Evolutionary conservation across 148 eudicot species (phyloP), one percentile per base, ranked within the genome.

Genomic region (Rhododendron griersonianum): DNA sequence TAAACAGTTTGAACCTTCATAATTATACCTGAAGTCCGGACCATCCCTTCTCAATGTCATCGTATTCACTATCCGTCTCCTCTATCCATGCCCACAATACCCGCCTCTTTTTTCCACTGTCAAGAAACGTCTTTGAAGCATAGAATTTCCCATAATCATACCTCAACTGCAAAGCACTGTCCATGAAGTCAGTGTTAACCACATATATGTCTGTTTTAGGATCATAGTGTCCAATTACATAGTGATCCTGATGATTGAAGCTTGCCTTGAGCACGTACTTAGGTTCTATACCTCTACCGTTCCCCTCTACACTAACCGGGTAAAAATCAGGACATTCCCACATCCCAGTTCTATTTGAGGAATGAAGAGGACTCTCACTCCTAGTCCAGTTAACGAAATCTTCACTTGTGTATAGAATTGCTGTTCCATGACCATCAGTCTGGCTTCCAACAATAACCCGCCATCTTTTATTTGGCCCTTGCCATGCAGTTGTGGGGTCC

Each of bases 401-500:
- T 48, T 59, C 67, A 75, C 95, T 92, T 7, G 25, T 33, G 25
- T 88, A 88, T 14, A 88, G 25, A 76, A 85, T 50, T 47, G 89
- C 89, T 25, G 37, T 61, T 63, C 89, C 89, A 10, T 65, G 39
- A 4, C 78, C 47, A 75, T 82, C 74, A 11, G 61, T 85, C 83
- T 81, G 47, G 85, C 89, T 81, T 47, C 89, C 89, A 77, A 88
- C 37, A 19, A 88, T 50, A 11, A 85, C 69, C 30, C 89, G 77
- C 89, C 89, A 87, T 78, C 44, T 79, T 11, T 76, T 82, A n/a
- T 87, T 86, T 2, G 81, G 35, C 11, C 85, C 87, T 14, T 4
- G 55, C 93, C 93, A 92, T 1, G 93, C 91, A 19, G 92, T 91
- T 0, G 92, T 74, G 0, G 93, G 93, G 78, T 91, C 93, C 19